phyloP scores from a whole-genome alignment of 2,329 filamentous ascomycete species.

The Knufia fluminis region DNA sequence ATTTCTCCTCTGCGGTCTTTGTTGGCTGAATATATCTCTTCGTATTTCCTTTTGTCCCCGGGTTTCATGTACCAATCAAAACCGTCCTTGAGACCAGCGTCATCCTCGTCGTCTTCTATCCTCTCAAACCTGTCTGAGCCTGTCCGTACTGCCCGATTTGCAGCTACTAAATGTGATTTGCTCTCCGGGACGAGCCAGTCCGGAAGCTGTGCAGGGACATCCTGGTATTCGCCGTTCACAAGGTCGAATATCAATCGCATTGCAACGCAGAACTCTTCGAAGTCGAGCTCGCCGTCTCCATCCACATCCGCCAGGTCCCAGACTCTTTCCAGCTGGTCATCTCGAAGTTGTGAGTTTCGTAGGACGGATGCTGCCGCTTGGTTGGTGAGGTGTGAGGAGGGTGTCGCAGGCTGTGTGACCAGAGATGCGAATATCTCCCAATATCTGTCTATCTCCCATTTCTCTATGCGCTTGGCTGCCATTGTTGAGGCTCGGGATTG shows the following conservation, averaged over 20 bases:
- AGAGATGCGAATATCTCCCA: slow-evolving; percentile 71
- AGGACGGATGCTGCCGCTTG: slow-evolving; percentile 61
- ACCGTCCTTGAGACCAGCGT: slow-evolving; percentile 78
- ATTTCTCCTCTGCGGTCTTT: slow-evolving; percentile 78
- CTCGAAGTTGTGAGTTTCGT: slow-evolving; percentile 62
- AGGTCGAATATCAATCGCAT: slow-evolving; percentile 98
- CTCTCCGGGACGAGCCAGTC: slow-evolving; percentile 97
- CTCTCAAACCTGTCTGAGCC: slow-evolving; percentile 61
- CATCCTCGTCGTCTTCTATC: slow-evolving; percentile 67
- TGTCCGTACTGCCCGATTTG: slow-evolving; percentile 61
- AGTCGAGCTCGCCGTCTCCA: slow-evolving; percentile 93
- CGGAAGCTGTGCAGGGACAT: slow-evolving; percentile 76
- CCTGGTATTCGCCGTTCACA: slow-evolving; percentile 85
- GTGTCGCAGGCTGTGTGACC: slow-evolving; percentile 19
- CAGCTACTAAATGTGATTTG: slow-evolving; percentile 83
- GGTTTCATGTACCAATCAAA: slow-evolving; percentile 99
- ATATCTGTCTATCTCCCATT: slow-evolving; percentile 67
- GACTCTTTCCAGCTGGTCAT: slow-evolving; percentile 86
- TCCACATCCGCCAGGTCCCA: slow-evolving; percentile 98
- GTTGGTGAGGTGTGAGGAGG: slow-evolving; percentile 55
- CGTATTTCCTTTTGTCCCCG: slow-evolving; percentile 82
- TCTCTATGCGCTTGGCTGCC: slow-evolving; percentile 44
- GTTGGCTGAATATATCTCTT: slow-evolving; percentile 92
- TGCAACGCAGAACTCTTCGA: slow-evolving; percentile 98
- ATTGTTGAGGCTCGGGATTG: background rate